Conservation (phyloP, 2,329 filamentous ascomycete species). For the Scytalidium sp. region DNA sequence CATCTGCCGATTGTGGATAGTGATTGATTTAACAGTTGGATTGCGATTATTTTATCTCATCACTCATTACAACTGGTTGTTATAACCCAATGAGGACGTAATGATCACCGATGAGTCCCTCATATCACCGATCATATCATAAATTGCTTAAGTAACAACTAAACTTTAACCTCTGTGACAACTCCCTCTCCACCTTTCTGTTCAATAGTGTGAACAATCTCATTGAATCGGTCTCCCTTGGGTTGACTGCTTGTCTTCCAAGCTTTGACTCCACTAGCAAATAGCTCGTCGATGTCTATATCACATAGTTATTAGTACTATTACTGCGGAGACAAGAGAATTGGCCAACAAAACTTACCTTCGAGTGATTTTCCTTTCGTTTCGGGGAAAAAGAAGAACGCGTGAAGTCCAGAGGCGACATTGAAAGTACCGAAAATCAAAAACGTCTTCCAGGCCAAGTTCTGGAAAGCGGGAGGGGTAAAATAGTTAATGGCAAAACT, state of each 20-base stretch:
- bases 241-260: not conserved
- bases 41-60: no score
- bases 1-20: no score
- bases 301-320: no score
- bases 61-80: no score
- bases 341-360: not conserved
- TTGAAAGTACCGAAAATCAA: conserved; percentile 74
- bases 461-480: conserved; percentile 39
- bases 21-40: no score
- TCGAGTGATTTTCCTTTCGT: not conserved
- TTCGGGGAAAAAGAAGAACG: conserved; percentile 56
- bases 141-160: no score
- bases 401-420: conserved; percentile 61
- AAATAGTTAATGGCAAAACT: conserved; percentile 37
- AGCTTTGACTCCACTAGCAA: not conserved
- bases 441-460: conserved; percentile 61
- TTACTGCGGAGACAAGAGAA: not conserved
- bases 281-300: not conserved
- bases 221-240: not conserved
- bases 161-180: not conserved
- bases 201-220: not conserved
- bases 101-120: no score
- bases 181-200: not conserved
- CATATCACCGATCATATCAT: no score
- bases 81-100: no score